phyloP scores from a whole-genome alignment of 306 rosid genomes.

The Dryas alaskensis region DNA sequence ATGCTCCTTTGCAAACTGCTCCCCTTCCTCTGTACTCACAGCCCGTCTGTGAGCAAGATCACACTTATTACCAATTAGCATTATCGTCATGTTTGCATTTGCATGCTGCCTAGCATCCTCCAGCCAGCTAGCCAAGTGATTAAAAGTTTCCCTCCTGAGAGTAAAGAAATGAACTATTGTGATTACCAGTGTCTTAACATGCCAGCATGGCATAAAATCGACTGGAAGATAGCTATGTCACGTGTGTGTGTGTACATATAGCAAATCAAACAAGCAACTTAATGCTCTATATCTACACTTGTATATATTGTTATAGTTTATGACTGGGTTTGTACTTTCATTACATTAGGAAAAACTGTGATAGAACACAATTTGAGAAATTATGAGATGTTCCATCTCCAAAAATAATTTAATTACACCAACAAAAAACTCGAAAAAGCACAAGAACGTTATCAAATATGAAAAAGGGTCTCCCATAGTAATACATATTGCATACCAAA shows the following conservation, averaged over 20 bases:
- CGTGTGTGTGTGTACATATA: neutral
- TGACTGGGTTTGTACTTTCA: neutral
- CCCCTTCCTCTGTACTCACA: constrained; percentile 98
- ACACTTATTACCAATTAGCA: constrained; percentile 93
- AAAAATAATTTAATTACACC: neutral
- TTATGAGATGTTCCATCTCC: neutral
- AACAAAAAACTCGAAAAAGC: neutral
- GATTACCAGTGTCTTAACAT: constrained; percentile 15
- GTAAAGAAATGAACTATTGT: constrained; percentile 9
- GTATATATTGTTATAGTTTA: neutral
- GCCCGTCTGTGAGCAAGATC: constrained; percentile 99
- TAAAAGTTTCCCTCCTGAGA: constrained; percentile 92
- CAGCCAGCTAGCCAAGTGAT: constrained; percentile 99
- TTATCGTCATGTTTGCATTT: constrained; percentile 94
- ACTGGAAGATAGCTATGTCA: neutral
- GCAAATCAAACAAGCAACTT: neutral
- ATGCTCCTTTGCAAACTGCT: constrained; percentile 96
- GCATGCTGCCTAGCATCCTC: constrained; percentile 99
- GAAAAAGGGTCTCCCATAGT: neutral
- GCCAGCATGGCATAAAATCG: neutral
- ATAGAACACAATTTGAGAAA: constrained; percentile 3
- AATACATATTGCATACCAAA: neutral
- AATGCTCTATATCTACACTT: neutral
- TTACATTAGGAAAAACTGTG: neutral
- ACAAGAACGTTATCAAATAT: neutral